Evolutionary conservation across 371 early-diverging fungal genomes (phyloP).

Genomic region (Mortierella sp.): DNA sequence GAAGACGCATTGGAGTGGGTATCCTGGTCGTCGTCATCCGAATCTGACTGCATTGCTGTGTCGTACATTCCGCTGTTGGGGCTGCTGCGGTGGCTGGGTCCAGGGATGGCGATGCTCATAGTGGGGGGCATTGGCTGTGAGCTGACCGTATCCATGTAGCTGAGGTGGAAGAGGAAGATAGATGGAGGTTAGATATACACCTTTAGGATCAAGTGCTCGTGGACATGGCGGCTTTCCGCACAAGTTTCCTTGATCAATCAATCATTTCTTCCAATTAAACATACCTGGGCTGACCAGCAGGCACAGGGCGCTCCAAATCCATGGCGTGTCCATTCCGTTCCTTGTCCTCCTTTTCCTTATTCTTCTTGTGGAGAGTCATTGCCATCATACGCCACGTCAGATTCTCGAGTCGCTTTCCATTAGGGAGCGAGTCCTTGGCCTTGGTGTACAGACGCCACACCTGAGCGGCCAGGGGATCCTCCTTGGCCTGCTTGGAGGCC

Average conservation of each 20-base stretch:
- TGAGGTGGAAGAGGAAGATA: background rate
- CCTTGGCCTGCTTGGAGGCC: constrained; percentile 56
- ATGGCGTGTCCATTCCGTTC: constrained; percentile 43
- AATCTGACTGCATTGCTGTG: constrained; percentile 55
- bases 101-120: constrained; percentile 53
- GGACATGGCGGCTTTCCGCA: background rate
- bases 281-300: constrained; percentile 54
- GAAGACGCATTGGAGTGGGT: constrained; percentile 51
- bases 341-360: constrained; percentile 57
- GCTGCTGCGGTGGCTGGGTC: constrained; percentile 34
- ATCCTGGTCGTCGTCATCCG: constrained; percentile 55
- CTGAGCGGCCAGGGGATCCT: constrained; percentile 72
- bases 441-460: constrained; percentile 82
- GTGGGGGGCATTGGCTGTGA: constrained; percentile 48
- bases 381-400: constrained; percentile 83
- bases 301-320: constrained; percentile 39
- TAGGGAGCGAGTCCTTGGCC: constrained; percentile 76
- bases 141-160: constrained; percentile 54
- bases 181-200: background rate
- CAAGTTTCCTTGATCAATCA: background rate
- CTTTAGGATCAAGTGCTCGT: background rate
- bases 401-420: constrained; percentile 78
- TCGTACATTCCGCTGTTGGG: constrained; percentile 40
- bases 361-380: constrained; percentile 67
- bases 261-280: background rate